These are phyloP conservation scores for Eucalyptus tenuipes DNA, from an alignment of 345 rosid species.

Conservation along the genomic window DNA sequence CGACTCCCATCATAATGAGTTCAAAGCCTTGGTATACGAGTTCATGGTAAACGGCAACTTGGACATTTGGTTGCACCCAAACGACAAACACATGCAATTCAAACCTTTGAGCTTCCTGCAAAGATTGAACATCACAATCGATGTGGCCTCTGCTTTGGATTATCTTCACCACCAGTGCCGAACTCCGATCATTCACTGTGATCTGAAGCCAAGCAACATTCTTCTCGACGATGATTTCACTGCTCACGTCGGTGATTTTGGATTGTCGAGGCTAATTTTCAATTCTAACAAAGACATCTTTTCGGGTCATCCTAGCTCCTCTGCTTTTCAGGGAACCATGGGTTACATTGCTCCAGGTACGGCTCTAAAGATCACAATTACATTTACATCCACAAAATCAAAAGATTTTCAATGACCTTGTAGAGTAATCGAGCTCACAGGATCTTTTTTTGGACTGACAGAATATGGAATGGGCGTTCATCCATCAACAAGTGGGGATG, in stretches of 20 bases:
- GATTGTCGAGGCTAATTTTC: background rate
- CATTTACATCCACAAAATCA: background rate
- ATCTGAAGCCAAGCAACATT: constrained; percentile 1
- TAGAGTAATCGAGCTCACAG: background rate
- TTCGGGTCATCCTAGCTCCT: background rate
- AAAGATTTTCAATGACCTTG: background rate
- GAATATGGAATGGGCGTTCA: background rate
- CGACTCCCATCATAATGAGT: background rate
- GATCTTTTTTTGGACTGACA: background rate
- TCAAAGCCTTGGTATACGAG: constrained; percentile 2
- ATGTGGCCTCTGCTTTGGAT: background rate
- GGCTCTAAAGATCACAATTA: background rate
- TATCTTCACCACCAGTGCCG: background rate
- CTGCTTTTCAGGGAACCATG: background rate
- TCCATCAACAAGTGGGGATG: background rate
- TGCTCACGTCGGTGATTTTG: background rate
- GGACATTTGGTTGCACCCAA: background rate
- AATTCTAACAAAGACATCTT: background rate
- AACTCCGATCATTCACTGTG: background rate
- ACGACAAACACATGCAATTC: background rate
- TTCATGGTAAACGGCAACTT: constrained; percentile 9
- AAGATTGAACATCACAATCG: background rate
- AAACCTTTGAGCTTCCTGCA: background rate
- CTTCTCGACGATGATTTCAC: background rate
- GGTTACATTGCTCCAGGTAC: background rate